A percentile compares a stretch with the other conserved stretches of the same genome.
Conservation (phyloP, 139 green algal species). For the Chlorella ohadii region DNA sequence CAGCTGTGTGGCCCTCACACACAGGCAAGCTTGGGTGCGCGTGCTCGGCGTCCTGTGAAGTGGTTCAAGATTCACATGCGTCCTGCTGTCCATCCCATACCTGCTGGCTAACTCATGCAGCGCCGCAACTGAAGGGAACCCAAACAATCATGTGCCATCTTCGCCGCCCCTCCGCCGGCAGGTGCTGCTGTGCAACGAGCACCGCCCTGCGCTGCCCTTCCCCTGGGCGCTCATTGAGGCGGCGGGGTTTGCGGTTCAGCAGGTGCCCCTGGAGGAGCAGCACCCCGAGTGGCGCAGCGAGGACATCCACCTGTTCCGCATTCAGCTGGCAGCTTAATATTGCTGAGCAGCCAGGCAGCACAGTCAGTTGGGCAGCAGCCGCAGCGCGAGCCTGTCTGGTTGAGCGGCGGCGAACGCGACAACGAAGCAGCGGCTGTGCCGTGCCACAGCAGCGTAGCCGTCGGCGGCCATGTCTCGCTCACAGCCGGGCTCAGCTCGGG, state of each 20-base stretch:
- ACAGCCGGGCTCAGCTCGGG: neutral
- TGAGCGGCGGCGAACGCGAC: too few relatives aligned
- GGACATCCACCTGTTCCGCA: conserved; percentile 44
- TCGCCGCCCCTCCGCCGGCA: neutral
- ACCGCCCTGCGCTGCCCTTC: conserved; percentile 34
- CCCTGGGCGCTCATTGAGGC: neutral
- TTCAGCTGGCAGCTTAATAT: conserved; percentile 6
- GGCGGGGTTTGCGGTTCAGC: conserved; percentile 21
- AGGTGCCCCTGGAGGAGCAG: conserved; percentile 41
- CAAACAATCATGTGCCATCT: too few relatives aligned
- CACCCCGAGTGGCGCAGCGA: conserved; percentile 53
- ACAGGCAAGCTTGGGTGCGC: neutral
- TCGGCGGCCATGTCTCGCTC: conserved; percentile 7
- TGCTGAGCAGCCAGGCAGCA: too few relatives aligned
- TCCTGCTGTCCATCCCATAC: too few relatives aligned
- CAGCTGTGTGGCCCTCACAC: conserved; percentile 27
- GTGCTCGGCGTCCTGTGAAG: too few relatives aligned
- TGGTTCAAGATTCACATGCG: too few relatives aligned
- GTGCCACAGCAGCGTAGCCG: neutral
- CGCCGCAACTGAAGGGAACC: too few relatives aligned
- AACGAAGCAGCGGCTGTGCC: too few relatives aligned
- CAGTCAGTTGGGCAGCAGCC: neutral
- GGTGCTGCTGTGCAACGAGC: conserved; percentile 36
- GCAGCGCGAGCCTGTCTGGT: too few relatives aligned
- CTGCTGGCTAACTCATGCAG: too few relatives aligned